phyloP scores from a whole-genome alignment of 2,329 filamentous ascomycete species.

The Helicocarpus griseus region DNA sequence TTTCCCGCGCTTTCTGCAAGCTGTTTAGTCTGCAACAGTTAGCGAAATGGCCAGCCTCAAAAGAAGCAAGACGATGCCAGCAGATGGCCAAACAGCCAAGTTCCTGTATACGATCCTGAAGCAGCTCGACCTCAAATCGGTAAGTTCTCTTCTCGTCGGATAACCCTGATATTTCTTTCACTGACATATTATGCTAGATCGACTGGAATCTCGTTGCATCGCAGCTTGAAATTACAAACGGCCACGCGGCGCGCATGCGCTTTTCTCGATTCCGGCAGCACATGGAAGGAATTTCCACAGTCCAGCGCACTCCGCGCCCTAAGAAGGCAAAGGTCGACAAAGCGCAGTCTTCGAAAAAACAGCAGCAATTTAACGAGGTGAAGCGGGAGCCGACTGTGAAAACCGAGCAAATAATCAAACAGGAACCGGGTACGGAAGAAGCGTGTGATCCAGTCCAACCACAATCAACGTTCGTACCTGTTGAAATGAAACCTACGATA shows the following conservation, averaged over 20 bases:
- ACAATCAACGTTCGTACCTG: background rate
- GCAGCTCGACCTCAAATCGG: conserved; percentile 44
- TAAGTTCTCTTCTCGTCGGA: conserved; percentile 18
- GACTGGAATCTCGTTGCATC: conserved; percentile 45
- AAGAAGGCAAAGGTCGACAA: conserved; percentile 20
- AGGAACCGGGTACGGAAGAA: conserved; percentile 1
- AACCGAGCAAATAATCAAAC: conserved; percentile 4
- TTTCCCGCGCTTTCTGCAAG: background rate
- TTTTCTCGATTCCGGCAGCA: conserved; percentile 46
- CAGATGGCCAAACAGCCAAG: conserved; percentile 40
- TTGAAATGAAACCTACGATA: background rate
- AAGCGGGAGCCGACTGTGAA: background rate
- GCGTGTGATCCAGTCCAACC: too few species aligned
- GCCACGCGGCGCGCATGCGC: conserved; percentile 49
- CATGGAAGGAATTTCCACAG: conserved; percentile 36
- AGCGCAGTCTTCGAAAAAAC: conserved; percentile 10
- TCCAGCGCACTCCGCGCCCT: conserved; percentile 13
- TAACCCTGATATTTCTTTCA: conserved; percentile 3
- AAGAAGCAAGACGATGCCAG: conserved; percentile 36
- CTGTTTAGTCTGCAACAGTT: background rate
- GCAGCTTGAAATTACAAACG: conserved; percentile 44
- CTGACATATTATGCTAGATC: conserved; percentile 27
- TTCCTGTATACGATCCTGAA: conserved; percentile 49
- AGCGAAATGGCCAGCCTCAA: conserved; percentile 27
- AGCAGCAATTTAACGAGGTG: conserved; percentile 9